Conservation (phyloP, 352 stramenopile genomes). For the Thalassiosira delicatula region DNA sequence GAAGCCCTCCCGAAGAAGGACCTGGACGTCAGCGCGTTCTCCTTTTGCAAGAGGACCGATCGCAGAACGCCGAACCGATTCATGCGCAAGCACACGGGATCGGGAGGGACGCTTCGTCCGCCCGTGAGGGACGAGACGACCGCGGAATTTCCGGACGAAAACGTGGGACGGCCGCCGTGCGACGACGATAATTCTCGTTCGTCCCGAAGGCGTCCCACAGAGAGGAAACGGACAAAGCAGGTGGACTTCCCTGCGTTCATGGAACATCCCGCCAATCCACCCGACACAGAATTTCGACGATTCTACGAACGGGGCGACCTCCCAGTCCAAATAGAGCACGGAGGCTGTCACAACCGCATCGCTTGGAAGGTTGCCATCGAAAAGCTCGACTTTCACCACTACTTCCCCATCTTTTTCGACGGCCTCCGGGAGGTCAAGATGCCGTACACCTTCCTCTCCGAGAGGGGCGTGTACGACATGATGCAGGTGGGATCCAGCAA, state of each 20-base stretch:
- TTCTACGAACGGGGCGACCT: constrained; percentile 89
- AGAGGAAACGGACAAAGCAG: constrained; percentile 62
- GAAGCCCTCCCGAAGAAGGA: constrained; percentile 80
- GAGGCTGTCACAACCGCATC: constrained; percentile 94
- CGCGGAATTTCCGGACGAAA: constrained; percentile 58
- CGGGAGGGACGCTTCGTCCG: constrained; percentile 85
- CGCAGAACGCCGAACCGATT: constrained; percentile 89
- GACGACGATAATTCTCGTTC: background rate
- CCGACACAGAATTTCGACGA: constrained; percentile 87
- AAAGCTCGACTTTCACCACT: constrained; percentile 97
- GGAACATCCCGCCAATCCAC: constrained; percentile 93
- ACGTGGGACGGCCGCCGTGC: constrained; percentile 30
- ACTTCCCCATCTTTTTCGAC: constrained; percentile 98
- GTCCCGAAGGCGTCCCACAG: background rate
- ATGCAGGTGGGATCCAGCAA: constrained; percentile 93
- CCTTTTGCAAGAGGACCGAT: constrained; percentile 88
- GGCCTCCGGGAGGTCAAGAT: constrained; percentile 93
- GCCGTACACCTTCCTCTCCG: constrained; percentile 95
- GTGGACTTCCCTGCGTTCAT: constrained; percentile 86
- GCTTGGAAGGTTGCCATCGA: constrained; percentile 92
- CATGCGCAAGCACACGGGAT: constrained; percentile 89
- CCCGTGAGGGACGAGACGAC: constrained; percentile 39
- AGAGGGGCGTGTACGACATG: constrained; percentile 97
- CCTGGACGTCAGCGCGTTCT: constrained; percentile 90
- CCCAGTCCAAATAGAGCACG: constrained; percentile 96